Base-by-base conservation (phyloP, 495 filamentous ascomycete species). In the Aspergillus taichungensis region DNA sequence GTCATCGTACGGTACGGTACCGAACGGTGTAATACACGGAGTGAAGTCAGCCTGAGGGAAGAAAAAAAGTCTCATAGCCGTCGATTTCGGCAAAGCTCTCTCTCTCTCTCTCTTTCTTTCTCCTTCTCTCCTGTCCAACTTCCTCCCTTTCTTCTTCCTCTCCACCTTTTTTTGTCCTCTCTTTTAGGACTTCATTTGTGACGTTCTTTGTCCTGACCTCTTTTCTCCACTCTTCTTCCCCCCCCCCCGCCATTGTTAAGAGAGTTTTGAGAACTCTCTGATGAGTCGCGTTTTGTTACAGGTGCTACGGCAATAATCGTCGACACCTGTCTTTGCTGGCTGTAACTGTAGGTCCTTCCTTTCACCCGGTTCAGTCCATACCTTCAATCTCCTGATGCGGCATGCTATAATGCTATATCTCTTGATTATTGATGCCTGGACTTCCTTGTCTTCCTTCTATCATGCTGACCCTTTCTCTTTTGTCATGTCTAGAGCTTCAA, bases 271-370 rank as follows among this genome's bases (percentile, higher is more conserved):
- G 46, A 55, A 58, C 66, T 68, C 62, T 71, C 65, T 70, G 60
- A 71, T 71, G 67, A 66, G 62, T 70, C 56, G 56, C 53, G 62
- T 56, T 55, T 60, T 40, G 52, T 51, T 57, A 54, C 65, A 70
- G 67, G 67, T 70, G 67, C 54, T 67, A 67, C 64, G 64, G 65
- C 67, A 68, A 61, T 58, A 52, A 51, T 66, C 64, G 67, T 71
- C 67, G 61, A 66, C 62, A 69, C 65, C 67, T 71, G 64, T 51
- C 43, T 61, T 56, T 51, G 11, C 27, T 54, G 43, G 40, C 44
- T 43, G 34, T 50, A 39, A 43, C 47, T 41, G 45, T 55, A 41
- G n/a, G 11, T 37, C 42, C 48, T 55, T 68, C 55, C 62, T 59
- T 65, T 64, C 48, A 54, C 59, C 63, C 56, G 59, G 55, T 46